Percentiles rank a stretch among this genome's conserved stretches.
Conservation (phyloP, 139 green algal species). For the Chlorella vulgaris region DNA sequence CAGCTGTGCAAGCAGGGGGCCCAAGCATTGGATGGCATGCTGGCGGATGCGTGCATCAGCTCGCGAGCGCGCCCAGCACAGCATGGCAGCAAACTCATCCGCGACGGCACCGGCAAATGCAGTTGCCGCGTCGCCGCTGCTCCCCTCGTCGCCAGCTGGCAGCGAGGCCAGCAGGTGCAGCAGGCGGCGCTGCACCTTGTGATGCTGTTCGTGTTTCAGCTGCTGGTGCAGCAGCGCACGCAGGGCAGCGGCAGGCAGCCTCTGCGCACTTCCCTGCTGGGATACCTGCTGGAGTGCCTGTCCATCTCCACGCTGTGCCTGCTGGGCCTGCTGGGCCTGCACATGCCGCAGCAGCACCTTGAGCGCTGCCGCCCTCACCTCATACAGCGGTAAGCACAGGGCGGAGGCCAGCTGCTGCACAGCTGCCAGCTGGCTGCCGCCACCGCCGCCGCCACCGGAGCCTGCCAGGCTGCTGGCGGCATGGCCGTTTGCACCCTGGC, state of each 20-base stretch:
- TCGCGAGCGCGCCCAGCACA: background rate
- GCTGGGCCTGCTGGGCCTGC: slow-evolving; percentile 4
- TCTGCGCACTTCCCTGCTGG: background rate
- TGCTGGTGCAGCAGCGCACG: background rate
- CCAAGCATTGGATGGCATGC: slow-evolving; percentile 48
- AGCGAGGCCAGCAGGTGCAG: slow-evolving; percentile 36
- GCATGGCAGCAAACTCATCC: slow-evolving; percentile 5
- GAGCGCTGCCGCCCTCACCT: slow-evolving; percentile 58
- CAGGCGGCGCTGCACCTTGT: slow-evolving; percentile 33
- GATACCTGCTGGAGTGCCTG: too few relatives aligned
- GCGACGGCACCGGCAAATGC: background rate
- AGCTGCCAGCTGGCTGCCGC: too few relatives aligned
- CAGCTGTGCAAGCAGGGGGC: slow-evolving; percentile 2
- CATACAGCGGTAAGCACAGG: slow-evolving; percentile 48
- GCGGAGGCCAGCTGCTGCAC: slow-evolving; percentile 33
- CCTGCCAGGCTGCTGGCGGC: background rate
- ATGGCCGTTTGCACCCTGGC: too few relatives aligned
- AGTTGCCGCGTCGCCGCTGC: background rate
- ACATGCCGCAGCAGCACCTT: slow-evolving; percentile 50
- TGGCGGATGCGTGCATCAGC: slow-evolving; percentile 11
- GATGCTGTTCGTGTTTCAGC: background rate
- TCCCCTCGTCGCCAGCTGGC: background rate
- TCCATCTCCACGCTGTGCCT: too few relatives aligned
- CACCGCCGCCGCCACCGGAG: too few relatives aligned
- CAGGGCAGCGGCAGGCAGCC: background rate